Evolutionary conservation across 83 land plant species (phyloP).

Genomic region (Picea abies): DNA sequence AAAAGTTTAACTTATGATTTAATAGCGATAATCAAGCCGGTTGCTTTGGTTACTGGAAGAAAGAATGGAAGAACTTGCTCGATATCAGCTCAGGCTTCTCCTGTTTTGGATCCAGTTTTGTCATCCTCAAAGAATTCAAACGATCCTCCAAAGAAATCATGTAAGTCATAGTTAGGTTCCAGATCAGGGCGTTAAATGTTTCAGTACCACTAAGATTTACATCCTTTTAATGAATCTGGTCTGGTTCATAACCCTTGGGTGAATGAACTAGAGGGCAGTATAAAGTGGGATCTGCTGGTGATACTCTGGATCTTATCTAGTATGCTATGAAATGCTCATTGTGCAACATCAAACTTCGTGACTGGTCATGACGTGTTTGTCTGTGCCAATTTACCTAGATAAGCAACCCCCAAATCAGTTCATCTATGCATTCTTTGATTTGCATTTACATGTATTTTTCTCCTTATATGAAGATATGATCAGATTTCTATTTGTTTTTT

Average conservation of each 20-base stretch:
- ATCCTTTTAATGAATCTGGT: background rate
- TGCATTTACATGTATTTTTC: background rate
- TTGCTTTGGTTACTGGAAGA: conserved; percentile 11
- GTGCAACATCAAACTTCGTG: background rate
- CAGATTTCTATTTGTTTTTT: background rate
- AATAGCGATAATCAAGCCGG: too few species aligned
- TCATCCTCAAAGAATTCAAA: conserved; percentile 19
- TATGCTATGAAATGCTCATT: background rate
- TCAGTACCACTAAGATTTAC: background rate
- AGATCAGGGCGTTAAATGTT: background rate
- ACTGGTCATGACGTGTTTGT: background rate
- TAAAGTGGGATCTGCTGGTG: background rate
- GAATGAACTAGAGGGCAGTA: background rate
- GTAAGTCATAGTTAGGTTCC: conserved; percentile 18
- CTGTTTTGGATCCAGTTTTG: conserved; percentile 26
- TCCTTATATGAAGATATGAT: background rate
- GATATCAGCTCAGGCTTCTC: conserved; percentile 19
- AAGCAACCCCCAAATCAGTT: background rate
- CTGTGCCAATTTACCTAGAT: background rate
- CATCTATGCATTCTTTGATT: background rate
- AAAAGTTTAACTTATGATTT: too few species aligned
- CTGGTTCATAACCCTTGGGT: background rate
- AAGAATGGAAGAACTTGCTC: conserved; percentile 7
- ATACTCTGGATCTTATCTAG: background rate
- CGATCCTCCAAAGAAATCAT: conserved; percentile 29